phyloP scores from a whole-genome alignment of 2,329 filamentous ascomycete genomes.

The Fusarium burgessii region DNA sequence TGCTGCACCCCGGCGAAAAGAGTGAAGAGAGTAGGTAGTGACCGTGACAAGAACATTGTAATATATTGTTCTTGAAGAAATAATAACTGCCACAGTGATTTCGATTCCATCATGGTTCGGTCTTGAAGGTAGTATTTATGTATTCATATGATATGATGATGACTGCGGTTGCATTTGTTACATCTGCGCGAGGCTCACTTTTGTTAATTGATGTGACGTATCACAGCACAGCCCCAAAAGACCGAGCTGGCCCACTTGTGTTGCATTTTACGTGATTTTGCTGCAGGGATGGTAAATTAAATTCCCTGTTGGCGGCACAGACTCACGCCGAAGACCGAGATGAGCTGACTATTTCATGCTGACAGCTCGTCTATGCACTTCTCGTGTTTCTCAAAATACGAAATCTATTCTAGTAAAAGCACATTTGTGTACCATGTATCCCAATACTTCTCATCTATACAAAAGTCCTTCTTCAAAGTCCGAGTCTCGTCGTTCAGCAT shows the following conservation, averaged over 20 bases:
- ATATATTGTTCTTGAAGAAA: rapidly evolving
- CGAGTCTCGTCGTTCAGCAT: too few relatives aligned
- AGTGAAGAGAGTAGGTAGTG: neutral
- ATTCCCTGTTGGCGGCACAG: too few relatives aligned
- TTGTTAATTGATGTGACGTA: too few relatives aligned
- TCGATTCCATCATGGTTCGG: rapidly evolving
- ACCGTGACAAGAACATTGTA: neutral
- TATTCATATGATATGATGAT: too few relatives aligned
- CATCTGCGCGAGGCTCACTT: too few relatives aligned
- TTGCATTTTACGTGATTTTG: too few relatives aligned
- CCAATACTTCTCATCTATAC: constrained; percentile 1
- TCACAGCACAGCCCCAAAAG: neutral
- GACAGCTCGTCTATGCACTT: too few relatives aligned
- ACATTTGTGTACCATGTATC: neutral
- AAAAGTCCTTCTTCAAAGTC: too few relatives aligned
- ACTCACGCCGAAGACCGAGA: neutral
- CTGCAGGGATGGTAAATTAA: too few relatives aligned
- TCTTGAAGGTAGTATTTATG: neutral
- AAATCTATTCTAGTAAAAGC: neutral
- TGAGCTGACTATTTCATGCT: neutral
- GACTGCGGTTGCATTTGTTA: too few relatives aligned
- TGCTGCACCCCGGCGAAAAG: neutral
- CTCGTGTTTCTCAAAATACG: neutral
- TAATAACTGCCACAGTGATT: rapidly evolving
- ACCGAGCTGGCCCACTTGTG: too few relatives aligned